Base-by-base conservation (phyloP, 176 grass and related monocot genomes). In the Aechmea fasciata region DNA sequence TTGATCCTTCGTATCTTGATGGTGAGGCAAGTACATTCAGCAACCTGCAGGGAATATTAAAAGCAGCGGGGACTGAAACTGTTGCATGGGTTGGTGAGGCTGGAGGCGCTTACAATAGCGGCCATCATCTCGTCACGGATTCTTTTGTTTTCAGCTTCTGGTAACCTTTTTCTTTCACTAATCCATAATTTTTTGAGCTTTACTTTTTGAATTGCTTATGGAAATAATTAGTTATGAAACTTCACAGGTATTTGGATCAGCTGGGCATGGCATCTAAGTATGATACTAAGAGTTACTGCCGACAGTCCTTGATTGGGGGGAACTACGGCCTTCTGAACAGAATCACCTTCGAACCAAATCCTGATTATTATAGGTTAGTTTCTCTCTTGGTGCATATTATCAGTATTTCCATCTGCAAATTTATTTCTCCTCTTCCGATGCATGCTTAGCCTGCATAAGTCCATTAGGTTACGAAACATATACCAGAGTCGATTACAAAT, bases 121-220 rank as follows among this genome's bases (percentile, higher is more conserved):
- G 94, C 14, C 90, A 68, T 11, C 94, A 93, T 80, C 89, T 90
- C 64, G 87, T 99, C 61, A 93, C 84, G 2, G 94, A 99, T 26
- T 68, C 94, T 41, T 99, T 94, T 66, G 87, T 90, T 48, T 94
- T 87, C 82, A 93, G 94, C 67, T 99, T 99, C 82, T 99, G 94
- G 94, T 93, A 69, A 84, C 8, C 57, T 48, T 2, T 71, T 48
- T 12, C 3, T 7, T 18, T 61, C 14, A 33, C 10, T 9, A n/a
- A 50, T 2, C 5, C 0, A 52, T 3, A 77, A 19, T n/a, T 66
- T 17, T 63, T 75, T 7, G 54, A 67, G 55, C 67, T 77, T 26
- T 7, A 41, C 33, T 6, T 41, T 18, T 8, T 64, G 69, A 41
- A 41, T 7, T 41, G 63, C 26, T 28, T 11, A 20, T 18, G 19